A percentile compares a stretch with the other conserved stretches of the same genome.
Evolutionary conservation across 176 grass and related monocot genomes (phyloP).

Genomic region (Paspalum vaginatum): DNA sequence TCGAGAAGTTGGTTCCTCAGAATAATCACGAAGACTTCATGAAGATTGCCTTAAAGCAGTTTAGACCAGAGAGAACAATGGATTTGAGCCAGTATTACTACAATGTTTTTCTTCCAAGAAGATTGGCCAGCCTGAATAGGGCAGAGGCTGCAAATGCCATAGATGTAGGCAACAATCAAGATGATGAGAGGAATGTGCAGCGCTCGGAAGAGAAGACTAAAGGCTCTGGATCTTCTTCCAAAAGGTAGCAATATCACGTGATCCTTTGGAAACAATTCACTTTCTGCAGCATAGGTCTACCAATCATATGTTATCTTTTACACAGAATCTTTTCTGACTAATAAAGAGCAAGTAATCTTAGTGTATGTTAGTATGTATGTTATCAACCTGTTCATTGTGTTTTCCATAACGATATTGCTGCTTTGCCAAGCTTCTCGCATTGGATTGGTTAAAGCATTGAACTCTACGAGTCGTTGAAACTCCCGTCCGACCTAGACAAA

Average conservation of each 20-base stretch:
- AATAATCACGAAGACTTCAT: constrained; percentile 41
- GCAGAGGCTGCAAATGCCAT: constrained; percentile 10
- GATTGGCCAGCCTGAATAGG: constrained; percentile 44
- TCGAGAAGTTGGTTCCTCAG: constrained; percentile 41
- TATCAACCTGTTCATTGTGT: constrained; percentile 1
- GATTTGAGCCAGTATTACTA: constrained; percentile 39
- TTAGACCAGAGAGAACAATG: constrained; percentile 22
- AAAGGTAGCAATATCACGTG: constrained; percentile 29
- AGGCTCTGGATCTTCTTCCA: constrained; percentile 1
- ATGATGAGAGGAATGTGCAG: constrained; percentile 12
- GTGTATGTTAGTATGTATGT: background rate
- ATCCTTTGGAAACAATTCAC: constrained; percentile 14
- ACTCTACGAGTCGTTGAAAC: too few species aligned
- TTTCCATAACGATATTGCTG: constrained; percentile 1
- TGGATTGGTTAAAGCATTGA: too few species aligned
- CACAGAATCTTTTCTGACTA: background rate
- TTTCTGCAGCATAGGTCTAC: constrained; percentile 15
- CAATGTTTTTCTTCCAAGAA: constrained; percentile 61
- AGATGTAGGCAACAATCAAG: constrained; percentile 1
- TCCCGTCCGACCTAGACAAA: too few species aligned
- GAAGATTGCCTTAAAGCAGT: constrained; percentile 36
- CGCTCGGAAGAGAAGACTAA: constrained; percentile 17
- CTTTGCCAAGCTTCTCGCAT: background rate
- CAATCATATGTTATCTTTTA: constrained; percentile 17
- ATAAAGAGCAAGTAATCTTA: background rate